These are phyloP conservation scores for Coelastrella sp. DNA, from an alignment of 139 green algal genomes.

Conservation along the genomic window DNA sequence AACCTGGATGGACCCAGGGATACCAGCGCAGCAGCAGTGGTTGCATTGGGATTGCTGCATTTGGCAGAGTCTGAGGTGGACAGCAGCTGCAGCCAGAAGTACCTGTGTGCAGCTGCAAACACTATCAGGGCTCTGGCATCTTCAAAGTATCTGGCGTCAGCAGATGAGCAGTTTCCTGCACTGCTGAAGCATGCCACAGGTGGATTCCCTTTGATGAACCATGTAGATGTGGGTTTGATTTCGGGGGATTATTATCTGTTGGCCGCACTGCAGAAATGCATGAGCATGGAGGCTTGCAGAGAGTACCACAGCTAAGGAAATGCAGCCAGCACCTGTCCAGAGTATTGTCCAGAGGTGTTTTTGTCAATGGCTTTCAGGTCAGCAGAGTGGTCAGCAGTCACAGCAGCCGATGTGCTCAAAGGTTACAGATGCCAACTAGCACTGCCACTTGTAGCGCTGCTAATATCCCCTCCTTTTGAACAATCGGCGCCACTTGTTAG, in stretches of 20 bases:
- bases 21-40: slow-evolving; percentile 23
- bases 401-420: too few species aligned
- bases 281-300: not conserved
- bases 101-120: slow-evolving; percentile 18
- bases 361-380: too few species aligned
- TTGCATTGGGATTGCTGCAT: slow-evolving; percentile 26
- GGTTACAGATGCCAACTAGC: too few species aligned
- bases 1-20: slow-evolving; percentile 26
- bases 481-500: not conserved
- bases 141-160: slow-evolving; percentile 22
- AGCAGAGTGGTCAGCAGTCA: too few species aligned
- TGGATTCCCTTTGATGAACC: not conserved
- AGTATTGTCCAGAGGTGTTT: too few species aligned
- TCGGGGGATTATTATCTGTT: slow-evolving; percentile 40
- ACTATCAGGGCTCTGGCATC: slow-evolving; percentile 22
- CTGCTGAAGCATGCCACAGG: slow-evolving; percentile 38
- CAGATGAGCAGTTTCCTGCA: not conserved
- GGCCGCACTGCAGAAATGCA: slow-evolving; percentile 17
- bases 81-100: not conserved
- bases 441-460: too few species aligned
- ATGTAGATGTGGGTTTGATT: slow-evolving; percentile 28
- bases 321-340: too few species aligned
- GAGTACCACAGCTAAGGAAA: not conserved
- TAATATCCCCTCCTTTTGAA: too few species aligned
- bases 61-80: slow-evolving; percentile 2